Evolutionary conservation across 441 rosid genomes (phyloP), one percentile per base, ranked within the genome.

Genomic region (California macrophylla): DNA sequence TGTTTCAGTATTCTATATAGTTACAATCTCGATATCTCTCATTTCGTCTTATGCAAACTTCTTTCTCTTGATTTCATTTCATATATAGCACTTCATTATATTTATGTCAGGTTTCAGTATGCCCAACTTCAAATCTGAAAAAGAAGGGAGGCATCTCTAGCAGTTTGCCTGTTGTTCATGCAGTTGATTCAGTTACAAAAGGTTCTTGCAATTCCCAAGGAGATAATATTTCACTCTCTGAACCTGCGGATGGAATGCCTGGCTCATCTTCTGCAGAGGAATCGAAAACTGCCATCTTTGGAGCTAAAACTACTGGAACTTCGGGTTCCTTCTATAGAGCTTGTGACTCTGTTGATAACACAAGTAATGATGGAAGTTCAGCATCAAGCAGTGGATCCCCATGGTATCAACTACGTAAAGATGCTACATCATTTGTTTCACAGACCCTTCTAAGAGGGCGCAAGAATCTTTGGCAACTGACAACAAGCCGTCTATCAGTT

Each of bases 401-500:
- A 30, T 89, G 98, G 99, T 95, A 90, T 81, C 89, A 86, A 38
- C 83, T 95, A 71, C 84, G 98, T 72, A 92, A 89, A 83, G 99
- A 95, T 78, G 95, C 93, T 58, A 90, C 91, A 60, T 78, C 81
- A 66, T 87, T 82, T 80, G 97, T 95, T 72, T 89, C 99, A 68
- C 90, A 88, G 73, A 89, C 93, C 47, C 97, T 95, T 81, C 90
- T 79, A 73, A 85, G 93, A 80, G 99, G 99, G 68, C 78, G 97
- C 23, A 90, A 82, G 81, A 90, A 92, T 85, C 93, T 95, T 74
- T 95, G 99, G 99, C 98, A 92, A 70, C 99, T 95, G 73, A 90
- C 87, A 34, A 89, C 97, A 69, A 95, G 96, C 81, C 87, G 97
- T 68, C 79, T 90, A 64, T 89, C 95, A 50, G 99, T 92, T 64